These are phyloP conservation scores for Penicillium nordicum DNA, from an alignment of 2,329 filamentous ascomycete species.

Conservation along the genomic window DNA sequence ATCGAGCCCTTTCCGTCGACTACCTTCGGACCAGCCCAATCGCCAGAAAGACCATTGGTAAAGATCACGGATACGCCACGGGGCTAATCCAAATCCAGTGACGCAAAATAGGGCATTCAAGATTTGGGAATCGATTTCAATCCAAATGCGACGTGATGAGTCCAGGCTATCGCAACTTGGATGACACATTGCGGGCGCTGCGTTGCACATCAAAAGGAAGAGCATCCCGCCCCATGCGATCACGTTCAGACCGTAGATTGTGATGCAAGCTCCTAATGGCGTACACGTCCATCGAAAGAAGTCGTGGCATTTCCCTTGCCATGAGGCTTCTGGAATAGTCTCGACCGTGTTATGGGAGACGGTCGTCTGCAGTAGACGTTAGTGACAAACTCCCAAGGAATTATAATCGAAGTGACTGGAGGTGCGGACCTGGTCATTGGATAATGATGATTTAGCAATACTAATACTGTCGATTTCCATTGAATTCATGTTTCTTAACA, in stretches of 20 bases:
- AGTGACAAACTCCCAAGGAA: not conserved
- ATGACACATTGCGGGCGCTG: constrained; percentile 52
- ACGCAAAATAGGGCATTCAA: constrained; percentile 82
- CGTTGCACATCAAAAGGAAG: constrained; percentile 77
- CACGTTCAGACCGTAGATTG: constrained; percentile 75
- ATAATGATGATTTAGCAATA: not conserved
- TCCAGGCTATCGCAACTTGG: constrained; percentile 68
- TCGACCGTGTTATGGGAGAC: not conserved
- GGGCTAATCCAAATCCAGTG: constrained; percentile 77
- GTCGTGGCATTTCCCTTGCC: not conserved
- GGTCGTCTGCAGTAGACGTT: not conserved
- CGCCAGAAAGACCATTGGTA: constrained; percentile 70
- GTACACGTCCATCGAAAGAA: constrained; percentile 62
- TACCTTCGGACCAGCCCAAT: constrained; percentile 44
- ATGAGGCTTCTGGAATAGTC: not conserved
- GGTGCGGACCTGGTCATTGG: no score
- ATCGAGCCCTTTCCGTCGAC: not conserved
- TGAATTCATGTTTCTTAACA: not conserved
- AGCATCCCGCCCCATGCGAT: constrained; percentile 91
- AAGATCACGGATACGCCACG: constrained; percentile 79
- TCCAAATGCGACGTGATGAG: constrained; percentile 75
- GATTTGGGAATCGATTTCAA: constrained; percentile 81
- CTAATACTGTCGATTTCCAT: not conserved
- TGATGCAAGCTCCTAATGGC: constrained; percentile 71
- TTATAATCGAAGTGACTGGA: not conserved